These are phyloP conservation scores for Blastobotrys serpentis DNA, from an alignment of 1,139 yeast genomes.

Conservation along the genomic window DNA sequence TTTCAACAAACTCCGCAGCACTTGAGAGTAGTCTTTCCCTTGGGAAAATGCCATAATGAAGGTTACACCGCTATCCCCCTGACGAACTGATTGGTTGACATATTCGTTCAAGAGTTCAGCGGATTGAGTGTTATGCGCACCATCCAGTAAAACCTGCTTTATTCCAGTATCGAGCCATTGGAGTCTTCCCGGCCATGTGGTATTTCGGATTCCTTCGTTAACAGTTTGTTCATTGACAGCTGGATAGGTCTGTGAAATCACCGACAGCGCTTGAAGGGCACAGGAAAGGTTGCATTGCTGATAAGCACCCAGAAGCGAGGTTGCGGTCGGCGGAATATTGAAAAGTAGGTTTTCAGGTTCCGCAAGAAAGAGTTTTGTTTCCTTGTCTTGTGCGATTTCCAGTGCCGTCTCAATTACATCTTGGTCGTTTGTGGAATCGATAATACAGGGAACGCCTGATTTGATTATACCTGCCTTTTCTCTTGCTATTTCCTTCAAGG, in stretches of 20 bases:
- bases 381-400: slow-evolving; percentile 26
- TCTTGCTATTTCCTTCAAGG: slow-evolving; percentile 59
- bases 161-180: slow-evolving; percentile 49
- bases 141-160: slow-evolving; percentile 73
- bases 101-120: slow-evolving; percentile 62
- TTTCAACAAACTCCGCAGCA: slow-evolving; percentile 53
- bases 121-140: slow-evolving; percentile 90
- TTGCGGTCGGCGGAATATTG: slow-evolving; percentile 29
- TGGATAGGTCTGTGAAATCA: slow-evolving; percentile 27
- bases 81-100: slow-evolving; percentile 35
- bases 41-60: slow-evolving; percentile 73
- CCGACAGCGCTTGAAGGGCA: slow-evolving; percentile 59
- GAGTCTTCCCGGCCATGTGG: slow-evolving; percentile 44
- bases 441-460: slow-evolving; percentile 56
- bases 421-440: slow-evolving; percentile 64
- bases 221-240: slow-evolving; percentile 38
- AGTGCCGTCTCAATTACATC: slow-evolving; percentile 50
- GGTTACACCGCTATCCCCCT: slow-evolving; percentile 44
- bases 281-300: slow-evolving; percentile 69
- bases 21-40: slow-evolving; percentile 60
- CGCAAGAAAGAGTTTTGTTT: slow-evolving; percentile 17
- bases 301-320: slow-evolving; percentile 70
- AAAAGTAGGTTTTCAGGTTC: slow-evolving; percentile 17
- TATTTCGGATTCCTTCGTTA: slow-evolving; percentile 48
- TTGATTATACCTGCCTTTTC: slow-evolving; percentile 88